These are phyloP conservation scores for Penicillium sp. DNA, from an alignment of 2,329 filamentous ascomycete species.

Conservation along the genomic window DNA sequence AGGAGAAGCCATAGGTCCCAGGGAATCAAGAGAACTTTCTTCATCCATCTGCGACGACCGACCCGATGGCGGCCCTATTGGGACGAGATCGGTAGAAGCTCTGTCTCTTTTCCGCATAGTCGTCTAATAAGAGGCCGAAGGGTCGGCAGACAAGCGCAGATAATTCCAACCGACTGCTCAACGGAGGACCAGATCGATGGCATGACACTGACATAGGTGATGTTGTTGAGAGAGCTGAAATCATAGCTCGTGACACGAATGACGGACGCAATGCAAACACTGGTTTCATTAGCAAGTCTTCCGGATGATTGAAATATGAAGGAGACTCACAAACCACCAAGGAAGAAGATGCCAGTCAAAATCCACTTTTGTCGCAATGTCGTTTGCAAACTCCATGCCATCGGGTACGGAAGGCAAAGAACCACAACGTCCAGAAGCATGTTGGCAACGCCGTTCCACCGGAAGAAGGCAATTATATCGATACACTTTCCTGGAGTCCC, in stretches of 20 bases:
- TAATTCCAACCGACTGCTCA: constrained; percentile 31
- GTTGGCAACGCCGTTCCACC: constrained; percentile 30
- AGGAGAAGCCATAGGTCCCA: neutral
- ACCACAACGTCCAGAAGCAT: constrained; percentile 29
- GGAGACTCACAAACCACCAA: constrained; percentile 29
- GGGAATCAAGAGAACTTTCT: constrained; percentile 1
- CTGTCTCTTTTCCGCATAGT: constrained; percentile 8
- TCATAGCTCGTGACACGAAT: constrained; percentile 27
- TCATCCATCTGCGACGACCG: constrained; percentile 5
- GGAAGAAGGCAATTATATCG: constrained; percentile 25
- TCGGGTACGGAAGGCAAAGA: constrained; percentile 30
- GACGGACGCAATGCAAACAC: constrained; percentile 29
- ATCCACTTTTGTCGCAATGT: constrained; percentile 25
- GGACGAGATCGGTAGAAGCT: neutral
- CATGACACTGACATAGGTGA: constrained; percentile 19
- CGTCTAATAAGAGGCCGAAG: constrained; percentile 26
- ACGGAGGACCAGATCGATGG: constrained; percentile 30
- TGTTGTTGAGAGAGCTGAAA: constrained; percentile 11
- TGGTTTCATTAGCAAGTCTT: constrained; percentile 5
- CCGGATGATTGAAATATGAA: too few species aligned
- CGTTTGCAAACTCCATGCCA: constrained; percentile 28
- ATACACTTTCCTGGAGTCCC: constrained; percentile 22
- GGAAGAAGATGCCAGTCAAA: constrained; percentile 25
- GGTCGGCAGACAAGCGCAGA: constrained; percentile 32
- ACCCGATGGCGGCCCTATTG: neutral